phyloP scores from a whole-genome alignment of 306 rosid species.

The Canavalia gladiata region DNA sequence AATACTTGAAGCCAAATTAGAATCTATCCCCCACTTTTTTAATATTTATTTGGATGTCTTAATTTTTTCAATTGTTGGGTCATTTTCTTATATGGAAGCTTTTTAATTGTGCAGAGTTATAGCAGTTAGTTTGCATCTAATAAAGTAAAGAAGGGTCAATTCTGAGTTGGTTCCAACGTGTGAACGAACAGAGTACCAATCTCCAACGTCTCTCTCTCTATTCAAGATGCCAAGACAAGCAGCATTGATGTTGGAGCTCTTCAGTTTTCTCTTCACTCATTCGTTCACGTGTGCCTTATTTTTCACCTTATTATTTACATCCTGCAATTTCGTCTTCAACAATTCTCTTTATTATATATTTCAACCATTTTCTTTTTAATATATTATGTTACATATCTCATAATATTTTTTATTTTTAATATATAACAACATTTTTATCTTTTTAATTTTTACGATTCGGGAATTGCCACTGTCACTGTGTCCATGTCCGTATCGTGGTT shows the following conservation, averaged over 20 bases:
- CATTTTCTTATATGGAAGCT: constrained; percentile 35
- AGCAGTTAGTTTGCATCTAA: constrained; percentile 5
- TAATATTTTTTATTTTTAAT: too few relatives aligned
- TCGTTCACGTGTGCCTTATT: not conserved
- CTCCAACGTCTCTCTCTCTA: constrained; percentile 64
- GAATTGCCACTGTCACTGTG: too few relatives aligned
- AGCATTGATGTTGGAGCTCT: constrained; percentile 43
- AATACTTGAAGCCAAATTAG: constrained; percentile 11
- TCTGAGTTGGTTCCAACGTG: constrained; percentile 45
- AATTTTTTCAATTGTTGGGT: constrained; percentile 9
- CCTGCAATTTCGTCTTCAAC: not conserved
- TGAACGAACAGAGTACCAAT: constrained; percentile 42
- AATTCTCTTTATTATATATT: not conserved
- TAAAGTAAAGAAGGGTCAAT: constrained; percentile 7
- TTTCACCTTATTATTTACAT: not conserved
- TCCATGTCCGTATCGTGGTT: too few relatives aligned
- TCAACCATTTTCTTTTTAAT: too few relatives aligned
- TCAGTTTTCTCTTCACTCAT: constrained; percentile 3
- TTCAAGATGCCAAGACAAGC: constrained; percentile 42
- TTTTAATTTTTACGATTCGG: too few relatives aligned
- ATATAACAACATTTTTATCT: too few relatives aligned
- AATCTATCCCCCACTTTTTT: not conserved
- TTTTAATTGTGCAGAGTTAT: not conserved
- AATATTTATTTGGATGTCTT: not conserved
- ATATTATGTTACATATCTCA: too few relatives aligned